phyloP scores from a whole-genome alignment of 192 early-diverging fungal species.

The Entophlyctis helioformis region DNA sequence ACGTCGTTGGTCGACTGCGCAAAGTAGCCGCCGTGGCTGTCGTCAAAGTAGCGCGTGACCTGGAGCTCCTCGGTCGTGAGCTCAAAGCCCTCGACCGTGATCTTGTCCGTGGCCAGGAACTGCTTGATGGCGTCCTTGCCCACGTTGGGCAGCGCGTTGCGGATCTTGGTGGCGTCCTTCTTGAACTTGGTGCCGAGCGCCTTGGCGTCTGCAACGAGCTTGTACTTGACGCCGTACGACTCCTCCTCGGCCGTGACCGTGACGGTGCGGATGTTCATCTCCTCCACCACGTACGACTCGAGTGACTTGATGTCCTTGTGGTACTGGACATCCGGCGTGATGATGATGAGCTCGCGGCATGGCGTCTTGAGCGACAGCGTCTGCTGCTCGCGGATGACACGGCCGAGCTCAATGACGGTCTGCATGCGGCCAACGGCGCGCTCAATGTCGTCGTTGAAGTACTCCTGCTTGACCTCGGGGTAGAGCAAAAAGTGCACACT shows the following conservation, averaged over 20 bases:
- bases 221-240: conserved; percentile 87
- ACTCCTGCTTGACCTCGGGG: conserved; percentile 85
- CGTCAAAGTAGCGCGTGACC: conserved; percentile 72
- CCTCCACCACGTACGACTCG: conserved; percentile 69
- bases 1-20: conserved; percentile 70
- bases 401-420: conserved; percentile 89
- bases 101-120: conserved; percentile 54
- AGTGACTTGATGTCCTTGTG: conserved; percentile 75
- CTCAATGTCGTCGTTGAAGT: conserved; percentile 95
- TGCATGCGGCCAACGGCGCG: conserved; percentile 92
- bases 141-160: conserved; percentile 67
- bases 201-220: conserved; percentile 80
- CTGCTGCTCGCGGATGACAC: conserved; percentile 81
- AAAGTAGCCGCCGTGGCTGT: conserved; percentile 52
- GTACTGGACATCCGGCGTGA: conserved; percentile 80
- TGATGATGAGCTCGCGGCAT: conserved; percentile 79
- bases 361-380: conserved; percentile 92
- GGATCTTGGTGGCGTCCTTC: conserved; percentile 79
- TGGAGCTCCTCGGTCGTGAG: conserved; percentile 75
- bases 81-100: conserved; percentile 68
- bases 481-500: conserved; percentile 92
- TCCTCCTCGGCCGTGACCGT: conserved; percentile 83
- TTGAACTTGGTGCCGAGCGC: conserved; percentile 79
- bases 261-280: conserved; percentile 83
- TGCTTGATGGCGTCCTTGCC: conserved; percentile 65